Percentiles rank a stretch among this genome's conserved stretches.
Conservation (phyloP, 345 rosid genomes). For the Draba incana region DNA sequence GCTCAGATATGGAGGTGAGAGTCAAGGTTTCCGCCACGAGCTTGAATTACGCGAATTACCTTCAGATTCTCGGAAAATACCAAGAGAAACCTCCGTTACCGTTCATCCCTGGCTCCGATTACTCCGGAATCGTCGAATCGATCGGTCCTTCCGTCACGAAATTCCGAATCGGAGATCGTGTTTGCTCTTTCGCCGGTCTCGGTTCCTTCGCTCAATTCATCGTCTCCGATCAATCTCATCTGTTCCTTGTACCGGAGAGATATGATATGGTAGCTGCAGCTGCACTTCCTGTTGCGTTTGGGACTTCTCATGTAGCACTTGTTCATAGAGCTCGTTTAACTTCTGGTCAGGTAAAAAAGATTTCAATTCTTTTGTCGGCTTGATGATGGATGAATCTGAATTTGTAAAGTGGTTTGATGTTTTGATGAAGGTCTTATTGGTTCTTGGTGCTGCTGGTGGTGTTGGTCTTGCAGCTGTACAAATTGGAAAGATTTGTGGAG, state of each 20-base stretch:
- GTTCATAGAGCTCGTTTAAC: constrained; percentile 76
- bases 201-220: constrained; percentile 91
- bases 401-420: not conserved
- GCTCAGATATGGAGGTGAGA: constrained; percentile 63
- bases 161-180: constrained; percentile 75
- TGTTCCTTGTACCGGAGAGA: constrained; percentile 75
- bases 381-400: constrained; percentile 3
- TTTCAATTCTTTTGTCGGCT: no score
- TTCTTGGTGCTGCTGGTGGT: constrained; percentile 98
- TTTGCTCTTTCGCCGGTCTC: constrained; percentile 63
- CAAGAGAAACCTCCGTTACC: constrained; percentile 86
- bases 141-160: constrained; percentile 64
- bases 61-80: constrained; percentile 85
- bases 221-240: constrained; percentile 67
- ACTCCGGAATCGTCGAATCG: constrained; percentile 71
- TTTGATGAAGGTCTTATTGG: constrained; percentile 66
- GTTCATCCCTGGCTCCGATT: constrained; percentile 93
- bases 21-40: constrained; percentile 87
- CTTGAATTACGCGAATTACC: constrained; percentile 93
- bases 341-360: constrained; percentile 62
- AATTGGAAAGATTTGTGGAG: constrained; percentile 87
- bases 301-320: constrained; percentile 94
- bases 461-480: constrained; percentile 95
- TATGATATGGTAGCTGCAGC: constrained; percentile 84
- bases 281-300: constrained; percentile 93